Evolutionary conservation across 192 early-diverging fungal species (phyloP).

Genomic region (Entomortierella lignicola): DNA sequence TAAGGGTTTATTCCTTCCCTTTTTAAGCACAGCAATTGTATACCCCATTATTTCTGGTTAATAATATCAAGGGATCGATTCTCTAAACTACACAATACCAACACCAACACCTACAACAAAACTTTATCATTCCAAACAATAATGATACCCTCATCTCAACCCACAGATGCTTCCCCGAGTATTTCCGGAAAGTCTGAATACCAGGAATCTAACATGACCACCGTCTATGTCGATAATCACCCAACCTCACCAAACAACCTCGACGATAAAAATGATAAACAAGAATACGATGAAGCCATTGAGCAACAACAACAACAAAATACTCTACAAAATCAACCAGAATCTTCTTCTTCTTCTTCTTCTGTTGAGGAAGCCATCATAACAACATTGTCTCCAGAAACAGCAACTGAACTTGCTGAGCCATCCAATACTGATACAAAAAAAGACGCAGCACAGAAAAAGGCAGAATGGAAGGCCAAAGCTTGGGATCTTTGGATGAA

Average conservation of each 20-base stretch:
- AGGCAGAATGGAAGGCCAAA: slow-evolving; percentile 34
- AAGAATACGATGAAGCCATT: not conserved
- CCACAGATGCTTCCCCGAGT: too few relatives aligned
- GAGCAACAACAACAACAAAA: not conserved
- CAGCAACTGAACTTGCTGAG: not conserved
- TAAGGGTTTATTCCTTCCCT: too few relatives aligned
- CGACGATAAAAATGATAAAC: not conserved
- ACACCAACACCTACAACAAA: too few relatives aligned
- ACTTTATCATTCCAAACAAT: too few relatives aligned
- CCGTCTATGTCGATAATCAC: not conserved
- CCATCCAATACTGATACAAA: not conserved
- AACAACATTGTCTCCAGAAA: not conserved
- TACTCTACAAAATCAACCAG: not conserved
- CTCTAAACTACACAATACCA: too few relatives aligned
- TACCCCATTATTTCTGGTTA: too few relatives aligned
- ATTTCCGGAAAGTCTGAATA: too few relatives aligned
- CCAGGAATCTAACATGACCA: not conserved
- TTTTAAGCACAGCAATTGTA: too few relatives aligned
- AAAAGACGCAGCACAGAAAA: not conserved
- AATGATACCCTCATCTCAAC: too few relatives aligned
- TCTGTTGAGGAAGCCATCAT: not conserved
- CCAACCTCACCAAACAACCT: not conserved
- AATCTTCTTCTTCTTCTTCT: not conserved
- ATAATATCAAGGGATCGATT: too few relatives aligned
- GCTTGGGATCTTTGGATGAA: slow-evolving; percentile 60